Percentiles rank a stretch among this genome's conserved stretches.
Evolutionary conservation across 768 basidiomycete genomes (phyloP).

Genomic region (Boletus edulis): DNA sequence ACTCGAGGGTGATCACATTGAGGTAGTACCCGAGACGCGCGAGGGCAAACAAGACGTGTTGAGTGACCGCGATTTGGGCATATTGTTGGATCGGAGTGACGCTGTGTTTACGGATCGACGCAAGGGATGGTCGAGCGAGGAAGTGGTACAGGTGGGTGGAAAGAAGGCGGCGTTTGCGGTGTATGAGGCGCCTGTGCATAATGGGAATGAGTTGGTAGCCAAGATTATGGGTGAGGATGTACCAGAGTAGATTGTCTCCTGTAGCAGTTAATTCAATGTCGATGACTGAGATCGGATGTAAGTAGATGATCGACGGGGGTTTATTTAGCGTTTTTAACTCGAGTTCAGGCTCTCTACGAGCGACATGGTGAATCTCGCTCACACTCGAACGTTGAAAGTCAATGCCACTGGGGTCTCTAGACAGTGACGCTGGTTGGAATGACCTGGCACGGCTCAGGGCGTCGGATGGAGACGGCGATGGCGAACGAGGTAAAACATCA

Average conservation of each 20-base stretch:
- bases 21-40: conserved; percentile 70
- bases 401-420: too few relatives aligned
- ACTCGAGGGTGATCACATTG: conserved; percentile 87
- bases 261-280: too few relatives aligned
- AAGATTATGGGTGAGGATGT: conserved; percentile 57
- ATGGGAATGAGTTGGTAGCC: conserved; percentile 66
- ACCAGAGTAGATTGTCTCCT: conserved; percentile 2
- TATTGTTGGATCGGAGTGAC: conserved; percentile 75
- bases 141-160: neutral
- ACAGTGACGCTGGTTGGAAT: too few relatives aligned
- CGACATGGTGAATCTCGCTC: too few relatives aligned
- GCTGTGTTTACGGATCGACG: conserved; percentile 70
- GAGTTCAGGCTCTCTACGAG: too few relatives aligned
- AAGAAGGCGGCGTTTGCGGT: conserved; percentile 71
- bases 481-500: too few relatives aligned
- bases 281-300: too few relatives aligned
- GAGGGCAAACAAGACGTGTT: conserved; percentile 72
- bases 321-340: too few relatives aligned
- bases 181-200: conserved; percentile 62
- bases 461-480: too few relatives aligned
- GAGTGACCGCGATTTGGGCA: conserved; percentile 76
- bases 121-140: conserved; percentile 66
- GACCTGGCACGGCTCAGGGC: too few relatives aligned
- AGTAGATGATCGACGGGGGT: too few relatives aligned
- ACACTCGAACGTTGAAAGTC: too few relatives aligned